A percentile compares a stretch with the other conserved stretches of the same genome.
phyloP scores from a whole-genome alignment of 495 filamentous ascomycete species.

The Podospora australis region DNA sequence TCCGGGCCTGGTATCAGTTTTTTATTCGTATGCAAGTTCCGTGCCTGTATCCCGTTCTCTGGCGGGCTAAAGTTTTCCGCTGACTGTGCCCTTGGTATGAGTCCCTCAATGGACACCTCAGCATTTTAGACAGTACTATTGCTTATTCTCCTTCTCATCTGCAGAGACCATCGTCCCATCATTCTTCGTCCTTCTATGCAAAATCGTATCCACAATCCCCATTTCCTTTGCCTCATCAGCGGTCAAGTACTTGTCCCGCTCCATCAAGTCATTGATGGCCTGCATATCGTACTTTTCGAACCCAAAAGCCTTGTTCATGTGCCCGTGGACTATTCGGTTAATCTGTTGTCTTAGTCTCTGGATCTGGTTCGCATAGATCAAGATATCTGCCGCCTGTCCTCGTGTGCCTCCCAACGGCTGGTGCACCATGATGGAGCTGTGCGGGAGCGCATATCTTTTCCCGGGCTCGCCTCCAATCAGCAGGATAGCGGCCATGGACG shows the following conservation, averaged over 20 bases:
- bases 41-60: too few relatives aligned
- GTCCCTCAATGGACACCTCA: too few relatives aligned
- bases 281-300: conserved; percentile 55
- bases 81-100: too few relatives aligned
- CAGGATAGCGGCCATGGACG: conserved; percentile 87
- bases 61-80: too few relatives aligned
- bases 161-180: conserved; percentile 19
- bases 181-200: conserved; percentile 45
- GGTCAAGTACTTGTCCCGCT: conserved; percentile 89
- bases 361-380: conserved; percentile 97
- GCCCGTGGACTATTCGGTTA: conserved; percentile 81
- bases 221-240: conserved; percentile 81
- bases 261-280: conserved; percentile 90
- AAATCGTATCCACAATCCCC: conserved; percentile 86
- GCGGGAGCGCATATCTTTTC: conserved; percentile 81
- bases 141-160: conserved; percentile 17
- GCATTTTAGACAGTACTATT: too few relatives aligned
- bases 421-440: conserved; percentile 93
- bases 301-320: conserved; percentile 69
- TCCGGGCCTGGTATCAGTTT: too few relatives aligned
- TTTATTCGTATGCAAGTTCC: too few relatives aligned
- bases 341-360: conserved; percentile 75
- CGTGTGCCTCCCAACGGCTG: conserved; percentile 88
- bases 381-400: conserved; percentile 86
- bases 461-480: conserved; percentile 81